These are phyloP conservation scores for Saprolegnia parasitica DNA, from an alignment of 352 stramenopile species.

Conservation along the genomic window DNA sequence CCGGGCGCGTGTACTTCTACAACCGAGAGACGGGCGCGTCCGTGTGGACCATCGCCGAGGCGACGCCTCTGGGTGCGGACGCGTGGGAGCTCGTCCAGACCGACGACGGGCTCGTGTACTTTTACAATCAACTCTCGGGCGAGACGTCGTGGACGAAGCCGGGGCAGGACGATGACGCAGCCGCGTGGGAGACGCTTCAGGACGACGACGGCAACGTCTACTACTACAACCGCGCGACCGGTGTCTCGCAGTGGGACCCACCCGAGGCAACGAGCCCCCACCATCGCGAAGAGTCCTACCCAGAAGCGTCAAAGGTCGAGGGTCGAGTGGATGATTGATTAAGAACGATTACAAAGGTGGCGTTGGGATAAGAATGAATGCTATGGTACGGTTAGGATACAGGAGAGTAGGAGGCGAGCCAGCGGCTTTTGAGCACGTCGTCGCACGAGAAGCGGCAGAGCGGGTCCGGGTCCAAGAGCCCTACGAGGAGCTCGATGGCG, in stretches of 20 bases:
- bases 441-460: conserved; percentile 72
- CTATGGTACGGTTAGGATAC: conserved; percentile 19
- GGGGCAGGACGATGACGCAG: conserved; percentile 29
- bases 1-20: conserved; percentile 17
- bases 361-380: no score
- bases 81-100: conserved; percentile 60
- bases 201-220: conserved; percentile 39
- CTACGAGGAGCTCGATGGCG: conserved; percentile 63
- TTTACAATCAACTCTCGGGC: conserved; percentile 59
- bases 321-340: no score
- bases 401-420: conserved; percentile 37
- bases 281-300: no score
- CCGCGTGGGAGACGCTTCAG: conserved; percentile 30
- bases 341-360: neutral
- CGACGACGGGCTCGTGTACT: conserved; percentile 68
- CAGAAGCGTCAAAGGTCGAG: no score
- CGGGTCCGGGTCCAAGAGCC: conserved; percentile 81
- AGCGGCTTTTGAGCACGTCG: conserved; percentile 72
- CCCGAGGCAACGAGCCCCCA: neutral
- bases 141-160: conserved; percentile 71
- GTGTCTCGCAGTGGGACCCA: conserved; percentile 22
- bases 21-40: conserved; percentile 20
- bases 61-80: neutral
- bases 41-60: conserved; percentile 9
- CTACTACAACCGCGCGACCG: conserved; percentile 40